A percentile compares a stretch with the other conserved stretches of the same genome.
phyloP scores from a whole-genome alignment of 1,284 basidiomycete species.

The Microbotryum saponariae region DNA sequence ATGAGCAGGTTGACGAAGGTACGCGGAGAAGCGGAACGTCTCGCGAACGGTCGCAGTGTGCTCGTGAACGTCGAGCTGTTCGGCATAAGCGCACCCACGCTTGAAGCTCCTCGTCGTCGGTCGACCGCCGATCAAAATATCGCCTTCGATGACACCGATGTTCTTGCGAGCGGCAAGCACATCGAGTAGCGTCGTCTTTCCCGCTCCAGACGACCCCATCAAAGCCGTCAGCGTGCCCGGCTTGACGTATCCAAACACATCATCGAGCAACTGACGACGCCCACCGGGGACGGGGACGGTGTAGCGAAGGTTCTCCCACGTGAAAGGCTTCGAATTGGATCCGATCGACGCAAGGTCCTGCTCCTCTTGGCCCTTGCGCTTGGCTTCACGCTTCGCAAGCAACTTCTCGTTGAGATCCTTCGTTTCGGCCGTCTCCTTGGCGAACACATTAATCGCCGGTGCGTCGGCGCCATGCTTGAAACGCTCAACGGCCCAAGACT shows the following conservation, averaged over 20 bases:
- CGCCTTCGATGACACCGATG: constrained; percentile 71
- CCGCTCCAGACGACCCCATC: constrained; percentile 68
- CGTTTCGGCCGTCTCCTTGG: constrained; percentile 36
- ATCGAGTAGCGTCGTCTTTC: constrained; percentile 53
- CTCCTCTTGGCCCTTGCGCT: constrained; percentile 31
- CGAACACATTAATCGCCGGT: constrained; percentile 39
- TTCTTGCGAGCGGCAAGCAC: constrained; percentile 70
- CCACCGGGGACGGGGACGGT: constrained; percentile 46
- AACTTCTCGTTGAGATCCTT: constrained; percentile 34
- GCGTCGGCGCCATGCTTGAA: constrained; percentile 34
- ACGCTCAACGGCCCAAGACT: constrained; percentile 27
- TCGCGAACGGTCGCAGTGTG: constrained; percentile 59
- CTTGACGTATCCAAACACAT: constrained; percentile 73
- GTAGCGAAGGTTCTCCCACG: constrained; percentile 40
- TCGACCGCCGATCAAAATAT: constrained; percentile 70
- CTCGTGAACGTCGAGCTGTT: constrained; percentile 32
- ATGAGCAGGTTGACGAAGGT: constrained; percentile 64
- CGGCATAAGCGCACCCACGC: constrained; percentile 49
- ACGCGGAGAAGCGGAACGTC: constrained; percentile 71
- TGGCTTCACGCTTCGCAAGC: constrained; percentile 30
- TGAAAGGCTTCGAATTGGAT: constrained; percentile 40
- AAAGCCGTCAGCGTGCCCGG: constrained; percentile 58
- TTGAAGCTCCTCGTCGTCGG: constrained; percentile 62
- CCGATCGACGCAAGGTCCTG: constrained; percentile 32
- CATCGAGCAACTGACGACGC: constrained; percentile 44